phyloP scores from a whole-genome alignment of 768 basidiomycete genomes.

The Auriculariales sp. region DNA sequence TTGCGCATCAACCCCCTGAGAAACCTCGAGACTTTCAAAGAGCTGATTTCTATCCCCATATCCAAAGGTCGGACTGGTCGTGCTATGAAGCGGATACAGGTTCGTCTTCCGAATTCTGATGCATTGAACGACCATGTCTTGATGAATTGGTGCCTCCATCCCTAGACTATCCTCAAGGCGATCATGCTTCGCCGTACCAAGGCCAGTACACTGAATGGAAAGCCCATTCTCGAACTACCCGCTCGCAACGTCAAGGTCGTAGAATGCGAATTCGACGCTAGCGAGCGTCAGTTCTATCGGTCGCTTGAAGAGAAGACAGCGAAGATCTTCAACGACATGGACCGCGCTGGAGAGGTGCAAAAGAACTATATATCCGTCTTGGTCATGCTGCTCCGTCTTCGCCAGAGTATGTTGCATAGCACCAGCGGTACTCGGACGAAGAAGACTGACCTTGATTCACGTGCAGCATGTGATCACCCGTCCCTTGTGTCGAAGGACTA shows the following conservation, averaged over 20 bases:
- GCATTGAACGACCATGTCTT: background rate
- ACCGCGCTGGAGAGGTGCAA: constrained; percentile 32
- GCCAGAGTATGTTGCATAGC: constrained; percentile 72
- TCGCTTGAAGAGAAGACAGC: constrained; percentile 48
- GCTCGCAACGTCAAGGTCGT: constrained; percentile 55
- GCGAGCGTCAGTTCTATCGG: constrained; percentile 70
- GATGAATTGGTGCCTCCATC: background rate
- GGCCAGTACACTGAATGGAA: constrained; percentile 55
- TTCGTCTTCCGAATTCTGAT: constrained; percentile 14
- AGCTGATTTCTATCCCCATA: constrained; percentile 64
- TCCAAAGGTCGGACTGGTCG: constrained; percentile 45
- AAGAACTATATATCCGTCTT: constrained; percentile 58
- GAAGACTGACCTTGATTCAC: too few relatives aligned
- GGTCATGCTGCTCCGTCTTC: constrained; percentile 60
- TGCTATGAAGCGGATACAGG: constrained; percentile 79
- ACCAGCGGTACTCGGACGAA: too few relatives aligned
- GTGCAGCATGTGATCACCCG: constrained; percentile 79
- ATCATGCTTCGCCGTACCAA: constrained; percentile 88
- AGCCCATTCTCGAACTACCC: constrained; percentile 70
- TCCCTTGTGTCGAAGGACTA: constrained; percentile 67
- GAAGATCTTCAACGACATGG: constrained; percentile 50
- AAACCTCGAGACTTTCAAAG: constrained; percentile 66
- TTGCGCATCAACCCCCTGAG: constrained; percentile 70
- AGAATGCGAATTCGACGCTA: constrained; percentile 59
- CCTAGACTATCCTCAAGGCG: constrained; percentile 61